These are phyloP conservation scores for Sarocladium brachiariae DNA, from an alignment of 2,329 filamentous ascomycete genomes.

Conservation along the genomic window DNA sequence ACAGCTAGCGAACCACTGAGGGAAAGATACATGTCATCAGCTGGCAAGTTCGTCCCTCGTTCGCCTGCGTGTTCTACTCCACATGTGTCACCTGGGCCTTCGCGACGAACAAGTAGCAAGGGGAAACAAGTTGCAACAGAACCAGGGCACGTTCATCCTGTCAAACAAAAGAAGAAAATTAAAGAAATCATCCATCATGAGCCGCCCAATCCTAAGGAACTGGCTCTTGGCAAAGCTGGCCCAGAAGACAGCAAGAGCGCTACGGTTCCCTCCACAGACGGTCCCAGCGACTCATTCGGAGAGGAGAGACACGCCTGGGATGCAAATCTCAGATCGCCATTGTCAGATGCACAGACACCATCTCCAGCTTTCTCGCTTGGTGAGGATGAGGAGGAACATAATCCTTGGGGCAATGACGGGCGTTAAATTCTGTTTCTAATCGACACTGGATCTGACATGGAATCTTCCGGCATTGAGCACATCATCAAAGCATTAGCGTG, in stretches of 20 bases:
- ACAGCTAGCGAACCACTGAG: constrained; percentile 67
- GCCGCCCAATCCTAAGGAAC: constrained; percentile 21
- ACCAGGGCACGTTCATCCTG: constrained; percentile 20
- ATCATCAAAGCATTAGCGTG: constrained; percentile 9
- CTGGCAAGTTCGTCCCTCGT: constrained; percentile 21
- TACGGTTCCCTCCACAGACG: constrained; percentile 11
- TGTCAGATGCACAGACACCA: constrained; percentile 10
- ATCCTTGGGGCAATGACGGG: constrained; percentile 32
- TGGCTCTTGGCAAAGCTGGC: constrained; percentile 20
- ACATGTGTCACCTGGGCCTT: constrained; percentile 9
- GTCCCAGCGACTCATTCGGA: constrained; percentile 15
- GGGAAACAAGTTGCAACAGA: constrained; percentile 12
- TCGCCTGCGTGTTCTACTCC: constrained; percentile 20
- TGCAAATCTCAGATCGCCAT: not conserved
- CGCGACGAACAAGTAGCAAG: constrained; percentile 17
- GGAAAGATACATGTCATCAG: constrained; percentile 50
- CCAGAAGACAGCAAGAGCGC: constrained; percentile 4
- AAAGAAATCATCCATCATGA: constrained; percentile 27
- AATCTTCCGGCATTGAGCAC: not conserved
- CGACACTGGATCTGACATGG: not conserved
- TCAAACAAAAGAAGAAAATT: constrained; percentile 32
- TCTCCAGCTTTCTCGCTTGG: constrained; percentile 22
- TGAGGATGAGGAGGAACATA: constrained; percentile 37
- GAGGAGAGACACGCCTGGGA: constrained; percentile 16
- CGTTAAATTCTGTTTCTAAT: not conserved